Base-by-base conservation (phyloP, 208 protist species). In the Wallacemonas sp. region DNA sequence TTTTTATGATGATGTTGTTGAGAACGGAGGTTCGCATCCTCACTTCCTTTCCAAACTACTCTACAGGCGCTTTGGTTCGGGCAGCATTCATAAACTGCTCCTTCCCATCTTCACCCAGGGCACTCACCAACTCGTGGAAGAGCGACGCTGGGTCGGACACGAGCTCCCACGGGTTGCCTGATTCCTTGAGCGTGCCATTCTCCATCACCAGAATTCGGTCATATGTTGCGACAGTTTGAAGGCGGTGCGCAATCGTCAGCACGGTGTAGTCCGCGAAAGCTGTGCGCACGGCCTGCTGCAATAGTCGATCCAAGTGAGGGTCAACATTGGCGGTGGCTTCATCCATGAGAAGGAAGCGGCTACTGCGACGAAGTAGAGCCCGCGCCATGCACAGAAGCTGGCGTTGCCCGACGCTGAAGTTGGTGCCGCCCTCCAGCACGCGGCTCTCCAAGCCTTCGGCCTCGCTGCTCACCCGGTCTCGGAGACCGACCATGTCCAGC, bases 321-420 rank as follows among this genome's bases (percentile, higher is more conserved):
- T 95, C 85, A 42, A 95, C 80, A 70, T 90, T 89, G 58, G 85
- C 80, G 49, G 82, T 91, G 53, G 85, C 82, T 76, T 95, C 89
- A 64, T 92, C 89, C 83, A 95, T 90, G 68, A 95, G 70, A 38
- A 92, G 82, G 72, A 91, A 89, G 39, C 41, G 62, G 60, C 76
- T 88, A 28, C 63, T 66, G 33, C 66, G 62, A 58, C 77, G 78
- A 49, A 88, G 79, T 75, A 91, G 66, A 42, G 84, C 84, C 17
- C 84, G 84, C 47, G 87, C 83, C 41, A 93, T 66, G 62, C 80
- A 88, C 62, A 93, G 68, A 28, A 93, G 72, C 73, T 93, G 84
- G 27, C 84, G 80, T 77, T 93, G 80, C 15, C 84, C 87, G 27
- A 86, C 79, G 67, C 84, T 91, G 77, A 79, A 86, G 77, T 91